Percentiles rank a stretch among this genome's conserved stretches.
Evolutionary conservation across 1,139 yeast genomes (phyloP).

Genomic region (Hyphopichia pseudoburtonii): DNA sequence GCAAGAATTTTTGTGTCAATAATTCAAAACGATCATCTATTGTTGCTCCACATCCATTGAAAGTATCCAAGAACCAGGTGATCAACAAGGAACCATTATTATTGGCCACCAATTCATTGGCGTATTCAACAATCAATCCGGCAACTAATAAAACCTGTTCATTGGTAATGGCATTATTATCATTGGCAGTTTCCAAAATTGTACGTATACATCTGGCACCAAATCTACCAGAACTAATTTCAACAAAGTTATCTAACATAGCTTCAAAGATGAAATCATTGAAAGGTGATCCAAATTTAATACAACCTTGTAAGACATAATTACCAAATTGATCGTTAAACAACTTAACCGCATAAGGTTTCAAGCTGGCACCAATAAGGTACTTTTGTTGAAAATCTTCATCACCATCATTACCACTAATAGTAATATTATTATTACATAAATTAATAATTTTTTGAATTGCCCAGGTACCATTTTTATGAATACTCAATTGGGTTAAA

Average conservation of each 20-base stretch:
- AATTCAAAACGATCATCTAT: conserved; percentile 33
- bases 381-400: conserved; percentile 62
- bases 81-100: conserved; percentile 85
- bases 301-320: conserved; percentile 91
- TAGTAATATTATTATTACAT: conserved; percentile 35
- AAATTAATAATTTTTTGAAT: conserved; percentile 92
- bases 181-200: conserved; percentile 68
- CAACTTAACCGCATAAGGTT: conserved; percentile 80
- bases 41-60: conserved; percentile 55
- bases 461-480: conserved; percentile 99
- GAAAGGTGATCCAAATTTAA: conserved; percentile 85
- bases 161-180: conserved; percentile 45
- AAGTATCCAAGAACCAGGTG: conserved; percentile 94
- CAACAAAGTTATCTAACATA: conserved; percentile 74
- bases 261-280: conserved; percentile 89
- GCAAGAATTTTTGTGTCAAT: conserved; percentile 53
- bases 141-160: conserved; percentile 79
- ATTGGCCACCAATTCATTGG: conserved; percentile 79
- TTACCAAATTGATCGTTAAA: conserved; percentile 97
- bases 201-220: conserved; percentile 97
- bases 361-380: conserved; percentile 66
- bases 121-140: conserved; percentile 73
- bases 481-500: conserved; percentile 89
- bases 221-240: conserved; percentile 83
- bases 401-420: neutral